These are phyloP conservation scores for Xerocomellus dryophilus DNA, from an alignment of 768 basidiomycete species.

Conservation along the genomic window DNA sequence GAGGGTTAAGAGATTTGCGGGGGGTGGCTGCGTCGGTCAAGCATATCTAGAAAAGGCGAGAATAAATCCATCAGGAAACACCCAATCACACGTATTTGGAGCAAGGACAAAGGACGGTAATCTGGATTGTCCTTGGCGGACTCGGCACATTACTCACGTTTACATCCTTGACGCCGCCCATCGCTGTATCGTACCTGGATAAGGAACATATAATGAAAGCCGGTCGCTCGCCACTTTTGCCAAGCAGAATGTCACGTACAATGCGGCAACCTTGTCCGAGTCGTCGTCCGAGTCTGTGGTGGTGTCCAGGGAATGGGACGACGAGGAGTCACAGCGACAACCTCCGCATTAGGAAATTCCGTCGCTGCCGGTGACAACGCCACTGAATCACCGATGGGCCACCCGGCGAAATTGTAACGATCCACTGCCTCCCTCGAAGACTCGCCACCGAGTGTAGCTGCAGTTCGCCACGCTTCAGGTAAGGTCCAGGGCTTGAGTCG, in stretches of 20 bases:
- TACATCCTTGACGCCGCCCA: constrained; percentile 27
- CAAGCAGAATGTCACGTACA: constrained; percentile 8
- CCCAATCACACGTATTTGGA: constrained; percentile 7
- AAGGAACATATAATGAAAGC: neutral
- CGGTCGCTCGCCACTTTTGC: neutral
- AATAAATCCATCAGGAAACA: constrained; percentile 11
- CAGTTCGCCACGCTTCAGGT: neutral
- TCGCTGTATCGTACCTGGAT: constrained; percentile 13
- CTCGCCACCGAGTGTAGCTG: neutral
- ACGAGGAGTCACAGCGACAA: neutral
- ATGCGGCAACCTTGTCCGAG: neutral
- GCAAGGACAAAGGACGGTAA: neutral
- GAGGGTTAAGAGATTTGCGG: constrained; percentile 23
- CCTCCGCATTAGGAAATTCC: constrained; percentile 14
- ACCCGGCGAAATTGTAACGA: neutral
- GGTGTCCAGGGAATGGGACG: neutral
- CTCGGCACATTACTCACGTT: constrained; percentile 29
- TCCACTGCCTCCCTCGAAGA: neutral
- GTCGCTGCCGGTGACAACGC: neutral
- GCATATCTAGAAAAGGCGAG: constrained; percentile 26
- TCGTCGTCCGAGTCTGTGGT: constrained; percentile 5
- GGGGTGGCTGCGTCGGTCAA: constrained; percentile 32
- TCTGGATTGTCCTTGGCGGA: constrained; percentile 22
- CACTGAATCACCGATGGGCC: neutral
- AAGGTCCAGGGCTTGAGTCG: neutral